phyloP scores from a whole-genome alignment of 164 flowering plant genomes.

The Houttuynia cordata region DNA sequence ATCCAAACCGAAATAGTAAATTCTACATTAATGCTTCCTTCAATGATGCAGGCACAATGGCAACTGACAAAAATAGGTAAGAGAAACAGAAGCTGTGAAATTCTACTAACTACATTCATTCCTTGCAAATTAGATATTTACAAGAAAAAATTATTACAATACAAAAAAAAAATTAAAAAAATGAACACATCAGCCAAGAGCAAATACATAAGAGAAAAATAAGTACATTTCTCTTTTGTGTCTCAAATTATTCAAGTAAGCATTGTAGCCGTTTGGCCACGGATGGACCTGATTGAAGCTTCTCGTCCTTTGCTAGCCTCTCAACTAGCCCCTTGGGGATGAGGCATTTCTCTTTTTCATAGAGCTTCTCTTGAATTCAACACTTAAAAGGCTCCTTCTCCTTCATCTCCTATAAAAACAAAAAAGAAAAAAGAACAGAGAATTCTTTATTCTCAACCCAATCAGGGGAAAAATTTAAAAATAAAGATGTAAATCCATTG shows the following conservation, averaged over 20 bases:
- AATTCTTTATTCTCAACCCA: background rate
- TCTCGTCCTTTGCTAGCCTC: slow-evolving; percentile 15
- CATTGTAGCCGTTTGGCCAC: slow-evolving; percentile 3
- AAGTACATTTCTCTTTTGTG: background rate
- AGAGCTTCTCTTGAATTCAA: slow-evolving; percentile 56
- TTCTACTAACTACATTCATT: slow-evolving; percentile 1
- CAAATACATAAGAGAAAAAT: too few relatives aligned
- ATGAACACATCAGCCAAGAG: too few relatives aligned
- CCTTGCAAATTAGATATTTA: slow-evolving; percentile 3
- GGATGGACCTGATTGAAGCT: slow-evolving; percentile 10
- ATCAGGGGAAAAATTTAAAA: background rate
- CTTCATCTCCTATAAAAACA: slow-evolving; percentile 17
- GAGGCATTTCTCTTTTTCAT: slow-evolving; percentile 42
- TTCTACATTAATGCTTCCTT: too few relatives aligned
- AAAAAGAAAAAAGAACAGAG: too few relatives aligned
- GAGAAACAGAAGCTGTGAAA: background rate
- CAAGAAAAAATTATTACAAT: slow-evolving; percentile 4
- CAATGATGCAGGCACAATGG: too few relatives aligned
- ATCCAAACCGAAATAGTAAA: too few relatives aligned
- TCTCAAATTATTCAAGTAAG: background rate
- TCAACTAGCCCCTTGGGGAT: slow-evolving; percentile 25
- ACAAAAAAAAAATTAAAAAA: too few relatives aligned
- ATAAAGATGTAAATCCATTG: background rate
- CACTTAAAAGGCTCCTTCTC: slow-evolving; percentile 5
- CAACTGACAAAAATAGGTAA: too few relatives aligned